phyloP scores from a whole-genome alignment of 805 yeast species.

The Lipomyces oligophaga region DNA sequence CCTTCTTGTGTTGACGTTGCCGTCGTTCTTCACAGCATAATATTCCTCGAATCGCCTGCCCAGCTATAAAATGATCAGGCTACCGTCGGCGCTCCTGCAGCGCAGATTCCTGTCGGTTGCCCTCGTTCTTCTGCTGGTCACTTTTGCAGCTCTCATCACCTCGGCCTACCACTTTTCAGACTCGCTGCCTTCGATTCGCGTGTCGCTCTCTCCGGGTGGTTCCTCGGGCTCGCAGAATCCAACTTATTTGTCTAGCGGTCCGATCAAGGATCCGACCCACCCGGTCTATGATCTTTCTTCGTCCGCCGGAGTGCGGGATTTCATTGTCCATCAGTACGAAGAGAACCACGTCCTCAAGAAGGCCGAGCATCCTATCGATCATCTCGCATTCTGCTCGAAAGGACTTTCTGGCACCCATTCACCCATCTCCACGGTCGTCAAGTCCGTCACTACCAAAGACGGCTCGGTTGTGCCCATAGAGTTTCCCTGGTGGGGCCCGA shows the following conservation, averaged over 20 bases:
- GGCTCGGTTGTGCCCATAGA: slow-evolving; percentile 15
- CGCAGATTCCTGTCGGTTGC: no score
- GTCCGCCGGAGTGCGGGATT: not conserved
- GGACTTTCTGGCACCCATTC: slow-evolving; percentile 3
- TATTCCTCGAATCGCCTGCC: not conserved
- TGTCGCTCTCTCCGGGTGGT: not conserved
- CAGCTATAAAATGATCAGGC: not conserved
- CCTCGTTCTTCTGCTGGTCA: no score
- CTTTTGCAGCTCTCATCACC: no score
- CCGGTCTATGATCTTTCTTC: not conserved
- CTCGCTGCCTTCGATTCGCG: no score
- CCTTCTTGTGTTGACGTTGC: not conserved
- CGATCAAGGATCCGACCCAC: no score
- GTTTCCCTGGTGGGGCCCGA: slow-evolving; percentile 10
- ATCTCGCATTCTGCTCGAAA: slow-evolving; percentile 5
- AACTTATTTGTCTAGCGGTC: no score
- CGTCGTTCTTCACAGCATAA: not conserved
- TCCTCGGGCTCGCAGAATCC: no score
- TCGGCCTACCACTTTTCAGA: no score
- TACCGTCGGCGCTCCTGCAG: no score
- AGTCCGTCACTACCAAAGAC: slow-evolving; percentile 9
- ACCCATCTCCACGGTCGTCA: slow-evolving; percentile 5
- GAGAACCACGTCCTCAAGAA: not conserved
- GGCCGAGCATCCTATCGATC: not conserved
- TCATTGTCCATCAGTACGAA: slow-evolving; percentile 9